Evolutionary conservation across 176 grass and related monocot species (phyloP), one percentile per base, ranked within the genome.

Genomic region (Eleusine indica): DNA sequence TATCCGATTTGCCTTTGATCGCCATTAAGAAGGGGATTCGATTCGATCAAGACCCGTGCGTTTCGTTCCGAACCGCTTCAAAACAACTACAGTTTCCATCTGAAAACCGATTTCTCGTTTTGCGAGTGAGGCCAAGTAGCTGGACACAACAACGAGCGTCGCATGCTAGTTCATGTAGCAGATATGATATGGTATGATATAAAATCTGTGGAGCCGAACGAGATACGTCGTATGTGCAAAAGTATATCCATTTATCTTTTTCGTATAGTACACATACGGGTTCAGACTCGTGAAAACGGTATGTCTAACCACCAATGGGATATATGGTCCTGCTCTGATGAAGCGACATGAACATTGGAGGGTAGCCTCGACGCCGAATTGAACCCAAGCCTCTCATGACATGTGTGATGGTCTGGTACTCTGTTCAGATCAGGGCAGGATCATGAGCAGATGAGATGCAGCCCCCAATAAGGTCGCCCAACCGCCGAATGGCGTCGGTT

Each of bases 401-500:
- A 9, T 79, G 66, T 44, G 71, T 82, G 85, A 81, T 29, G 40
- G 17, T 16, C 47, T 9, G 69, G 48, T 32, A 39, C 3, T n/a
- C 5, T 68, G 15, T 14, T 42, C 52, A 14, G 76, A 84, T 83
- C 39, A 82, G 19, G 21, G 57, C 19, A 22, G 21, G 6, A 60
- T 60, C 57, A 32, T 49, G 43, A 22, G 25, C 21, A 63, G 74
- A 78, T 48, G 4, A 72, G 80, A 65, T 82, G 18, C 56, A 0
- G 66, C 28, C 65, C 66, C 16, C 28, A 73, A 2, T 13, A 0
- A 61, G 70, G 62, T 74, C 61, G 41, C 42, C 70, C 79, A 90
- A 86, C 88, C 73, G 78, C 79, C 73, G 29, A 6, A 18, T 43
- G 78, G 78, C 51, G 88, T 89, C 71, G 77, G 77, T 46, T 46